A percentile compares a stretch with the other conserved stretches of the same genome.
These are phyloP conservation scores for Candolleomyces aberdarensis DNA, from an alignment of 768 basidiomycete species.

Conservation along the genomic window DNA sequence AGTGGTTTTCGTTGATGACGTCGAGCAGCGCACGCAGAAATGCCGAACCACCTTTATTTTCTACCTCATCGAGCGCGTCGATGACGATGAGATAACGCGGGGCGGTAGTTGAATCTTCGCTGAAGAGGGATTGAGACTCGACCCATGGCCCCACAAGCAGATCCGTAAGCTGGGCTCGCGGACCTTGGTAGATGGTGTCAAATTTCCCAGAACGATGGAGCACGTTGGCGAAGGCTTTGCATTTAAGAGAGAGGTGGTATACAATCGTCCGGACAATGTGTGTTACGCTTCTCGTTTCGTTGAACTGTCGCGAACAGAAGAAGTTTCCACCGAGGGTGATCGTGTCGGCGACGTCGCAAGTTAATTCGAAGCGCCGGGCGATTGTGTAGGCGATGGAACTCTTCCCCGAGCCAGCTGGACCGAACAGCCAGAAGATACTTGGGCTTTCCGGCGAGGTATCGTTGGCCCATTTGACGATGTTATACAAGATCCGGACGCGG, in stretches of 20 bases:
- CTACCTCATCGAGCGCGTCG: constrained; percentile 21
- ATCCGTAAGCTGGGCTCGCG: background rate
- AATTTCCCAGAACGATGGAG: constrained; percentile 4
- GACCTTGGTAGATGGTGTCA: background rate
- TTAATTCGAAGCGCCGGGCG: constrained; percentile 4
- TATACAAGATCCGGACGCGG: constrained; percentile 12
- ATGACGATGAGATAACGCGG: constrained; percentile 16
- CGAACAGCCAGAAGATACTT: background rate
- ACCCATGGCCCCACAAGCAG: constrained; percentile 7
- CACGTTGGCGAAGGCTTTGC: constrained; percentile 8
- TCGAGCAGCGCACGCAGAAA: constrained; percentile 15
- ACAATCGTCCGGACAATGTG: constrained; percentile 16
- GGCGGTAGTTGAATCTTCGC: constrained; percentile 2
- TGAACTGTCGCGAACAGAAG: constrained; percentile 21
- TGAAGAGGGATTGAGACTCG: background rate
- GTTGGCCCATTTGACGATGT: constrained; percentile 16
- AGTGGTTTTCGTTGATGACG: constrained; percentile 5
- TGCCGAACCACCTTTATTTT: constrained; percentile 7
- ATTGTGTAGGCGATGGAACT: constrained; percentile 20
- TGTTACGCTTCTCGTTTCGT: constrained; percentile 10
- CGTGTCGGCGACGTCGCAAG: background rate
- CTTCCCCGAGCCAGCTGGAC: constrained; percentile 9
- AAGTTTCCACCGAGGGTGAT: constrained; percentile 17
- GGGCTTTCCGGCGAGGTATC: constrained; percentile 8
- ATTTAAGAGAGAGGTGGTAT: constrained; percentile 12